Base-by-base conservation (phyloP, 129 eudicot genomes). In the Oenanthe sinensis region DNA sequence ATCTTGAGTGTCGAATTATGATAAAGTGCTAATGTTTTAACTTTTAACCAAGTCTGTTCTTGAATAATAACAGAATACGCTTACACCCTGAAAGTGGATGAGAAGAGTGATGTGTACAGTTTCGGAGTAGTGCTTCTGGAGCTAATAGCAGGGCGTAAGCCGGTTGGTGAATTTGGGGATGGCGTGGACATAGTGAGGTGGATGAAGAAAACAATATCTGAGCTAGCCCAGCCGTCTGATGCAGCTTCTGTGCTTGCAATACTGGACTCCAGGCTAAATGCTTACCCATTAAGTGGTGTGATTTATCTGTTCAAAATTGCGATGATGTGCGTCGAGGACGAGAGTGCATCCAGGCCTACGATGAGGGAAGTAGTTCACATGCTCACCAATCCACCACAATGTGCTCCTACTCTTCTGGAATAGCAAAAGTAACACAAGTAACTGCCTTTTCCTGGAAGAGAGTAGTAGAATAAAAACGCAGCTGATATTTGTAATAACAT, bases 151-250 rank as follows among this genome's bases (percentile, higher is more conserved):
- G 97, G 98, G 8, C 84, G 90, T 45, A 91, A 86, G 84, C 96
- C 98, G 14, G 98, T 94, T 49, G 98, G 98, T 2, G 96, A 88
- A 75, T 94, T 94, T 71, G 98, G 98, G 39, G 92, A 91, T 5
- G 98, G 98, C 6, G 98, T 94, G 73, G 97, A 94, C 79, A 93
- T 93, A 47, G 98, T 93, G 79, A 88, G 90, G 82, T 93, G 98
- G 98, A 88, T 93, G 1, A 77, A 83, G 77, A 85, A 87, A 82
- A 91, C 93, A 3, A 78, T 80, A 79, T 85, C 90, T 1, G 97
- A 94, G 88, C 85, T 85, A 5, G 78, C 82, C 0, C 82, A 88
- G 68, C 94, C 92, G 20, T 76, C 94, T 0, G 96, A 95, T 82
- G 85, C 81, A 13, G 86, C 90, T 5, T 84, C 91, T 12, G 97